Conservation (phyloP, 2,329 filamentous ascomycete genomes). For the Penicillium sp. region DNA sequence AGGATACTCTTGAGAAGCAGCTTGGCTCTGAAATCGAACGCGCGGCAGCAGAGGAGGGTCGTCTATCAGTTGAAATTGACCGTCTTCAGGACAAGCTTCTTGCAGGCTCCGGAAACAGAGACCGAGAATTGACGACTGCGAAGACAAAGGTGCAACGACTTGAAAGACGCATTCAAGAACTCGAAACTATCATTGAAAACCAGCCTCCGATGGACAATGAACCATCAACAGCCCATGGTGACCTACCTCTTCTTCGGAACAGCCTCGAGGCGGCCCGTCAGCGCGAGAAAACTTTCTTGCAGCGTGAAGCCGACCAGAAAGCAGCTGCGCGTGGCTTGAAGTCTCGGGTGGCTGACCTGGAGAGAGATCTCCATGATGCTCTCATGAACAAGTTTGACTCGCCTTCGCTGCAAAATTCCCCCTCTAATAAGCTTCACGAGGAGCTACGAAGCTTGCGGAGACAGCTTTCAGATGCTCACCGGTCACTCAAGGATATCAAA, state of each 20-base stretch:
- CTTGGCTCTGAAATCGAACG: constrained; percentile 70
- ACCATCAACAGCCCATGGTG: constrained; percentile 41
- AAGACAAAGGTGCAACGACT: constrained; percentile 68
- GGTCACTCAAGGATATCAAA: constrained; percentile 61
- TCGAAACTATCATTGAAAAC: constrained; percentile 59
- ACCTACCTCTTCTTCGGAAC: constrained; percentile 65
- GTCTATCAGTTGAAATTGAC: constrained; percentile 55
- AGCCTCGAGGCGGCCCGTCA: constrained; percentile 68
- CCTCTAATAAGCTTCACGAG: constrained; percentile 46
- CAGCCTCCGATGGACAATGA: constrained; percentile 50
- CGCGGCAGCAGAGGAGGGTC: constrained; percentile 68
- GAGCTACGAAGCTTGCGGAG: constrained; percentile 64
- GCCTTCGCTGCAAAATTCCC: constrained; percentile 59
- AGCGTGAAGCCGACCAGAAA: constrained; percentile 68
- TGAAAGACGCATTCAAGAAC: constrained; percentile 59
- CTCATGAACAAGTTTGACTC: constrained; percentile 56
- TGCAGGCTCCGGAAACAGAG: constrained; percentile 42
- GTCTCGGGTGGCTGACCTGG: constrained; percentile 67
- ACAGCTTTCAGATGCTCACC: constrained; percentile 65
- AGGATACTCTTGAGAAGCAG: constrained; percentile 63
- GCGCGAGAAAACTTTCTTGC: constrained; percentile 67
- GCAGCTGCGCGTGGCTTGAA: constrained; percentile 67
- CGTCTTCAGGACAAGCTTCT: constrained; percentile 58
- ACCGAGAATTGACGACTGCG: constrained; percentile 55
- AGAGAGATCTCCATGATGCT: constrained; percentile 69